A percentile compares a stretch with the other conserved stretches of the same genome.
Conservation (phyloP, 176 grass and related monocot genomes). For the Ananas comosus region DNA sequence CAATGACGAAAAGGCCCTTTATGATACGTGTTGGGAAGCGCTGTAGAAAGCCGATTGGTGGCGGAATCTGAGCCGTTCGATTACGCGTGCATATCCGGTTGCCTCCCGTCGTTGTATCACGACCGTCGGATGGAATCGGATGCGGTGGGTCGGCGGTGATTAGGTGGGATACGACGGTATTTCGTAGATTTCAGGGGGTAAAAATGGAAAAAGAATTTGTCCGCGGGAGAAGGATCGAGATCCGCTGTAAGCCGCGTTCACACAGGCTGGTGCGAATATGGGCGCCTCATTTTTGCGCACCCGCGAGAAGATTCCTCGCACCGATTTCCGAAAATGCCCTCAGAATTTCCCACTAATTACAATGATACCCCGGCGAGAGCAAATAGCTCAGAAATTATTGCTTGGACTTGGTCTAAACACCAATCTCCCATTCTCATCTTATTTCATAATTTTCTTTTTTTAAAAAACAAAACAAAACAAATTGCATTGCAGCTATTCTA, state of each 20-base stretch:
- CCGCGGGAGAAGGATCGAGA: neutral
- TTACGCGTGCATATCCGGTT: neutral
- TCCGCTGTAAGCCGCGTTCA: neutral
- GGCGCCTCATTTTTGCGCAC: neutral
- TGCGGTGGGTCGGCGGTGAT: neutral
- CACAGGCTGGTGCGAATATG: neutral
- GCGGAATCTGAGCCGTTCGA: neutral
- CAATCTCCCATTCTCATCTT: too few species aligned
- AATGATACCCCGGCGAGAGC: too few species aligned
- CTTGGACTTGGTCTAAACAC: too few species aligned
- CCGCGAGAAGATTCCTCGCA: too few species aligned
- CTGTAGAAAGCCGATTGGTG: neutral
- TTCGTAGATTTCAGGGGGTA: too few species aligned
- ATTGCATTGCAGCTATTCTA: too few species aligned
- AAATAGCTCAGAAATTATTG: too few species aligned
- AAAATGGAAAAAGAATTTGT: neutral
- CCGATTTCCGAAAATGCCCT: too few species aligned
- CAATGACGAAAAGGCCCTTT: neutral
- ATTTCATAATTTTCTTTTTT: too few species aligned
- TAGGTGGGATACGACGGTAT: neutral
- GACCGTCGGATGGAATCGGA: neutral
- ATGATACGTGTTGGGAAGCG: neutral
- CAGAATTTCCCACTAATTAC: too few species aligned
- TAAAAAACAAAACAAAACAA: too few species aligned
- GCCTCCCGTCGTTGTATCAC: neutral